Evolutionary conservation across 2,329 filamentous ascomycete species (phyloP).

Genomic region (Dryadomyces quercus-mongolicae): DNA sequence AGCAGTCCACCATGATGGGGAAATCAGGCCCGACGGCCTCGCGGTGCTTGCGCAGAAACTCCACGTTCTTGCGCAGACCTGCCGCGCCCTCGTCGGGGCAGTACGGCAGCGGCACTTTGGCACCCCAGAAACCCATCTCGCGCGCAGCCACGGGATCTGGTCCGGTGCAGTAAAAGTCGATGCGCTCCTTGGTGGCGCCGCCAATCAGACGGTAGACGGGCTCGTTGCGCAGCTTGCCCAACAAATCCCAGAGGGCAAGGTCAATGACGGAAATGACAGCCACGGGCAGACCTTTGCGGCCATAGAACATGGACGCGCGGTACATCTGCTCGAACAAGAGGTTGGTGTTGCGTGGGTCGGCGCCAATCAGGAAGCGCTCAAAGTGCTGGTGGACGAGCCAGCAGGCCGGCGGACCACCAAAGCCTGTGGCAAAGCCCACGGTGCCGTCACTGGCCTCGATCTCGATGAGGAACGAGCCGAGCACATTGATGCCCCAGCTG

Average conservation of each 20-base stretch:
- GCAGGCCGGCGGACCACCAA: slow-evolving; percentile 84
- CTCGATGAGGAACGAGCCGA: slow-evolving; percentile 85
- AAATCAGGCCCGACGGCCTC: slow-evolving; percentile 81
- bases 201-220: slow-evolving; percentile 93
- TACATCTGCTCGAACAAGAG: slow-evolving; percentile 96
- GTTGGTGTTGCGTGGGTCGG: slow-evolving; percentile 84
- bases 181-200: slow-evolving; percentile 68
- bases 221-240: slow-evolving; percentile 84
- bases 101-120: slow-evolving; percentile 81
- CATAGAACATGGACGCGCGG: slow-evolving; percentile 90
- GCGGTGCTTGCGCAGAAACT: slow-evolving; percentile 75
- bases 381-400: slow-evolving; percentile 94
- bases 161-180: slow-evolving; percentile 92
- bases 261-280: slow-evolving; percentile 93
- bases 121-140: slow-evolving; percentile 79
- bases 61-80: slow-evolving; percentile 79
- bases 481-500: slow-evolving; percentile 89
- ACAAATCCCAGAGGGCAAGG: slow-evolving; percentile 80
- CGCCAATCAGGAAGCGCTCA: slow-evolving; percentile 77
- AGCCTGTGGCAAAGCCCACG: slow-evolving; percentile 89
- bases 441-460: slow-evolving; percentile 82
- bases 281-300: slow-evolving; percentile 78
- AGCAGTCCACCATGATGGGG: slow-evolving; percentile 90
- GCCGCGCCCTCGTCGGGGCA: slow-evolving; percentile 76
- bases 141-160: slow-evolving; percentile 72